A percentile compares a stretch with the other conserved stretches of the same genome.
phyloP scores from a whole-genome alignment of 768 basidiomycete genomes.

The Amanita thiersii region DNA sequence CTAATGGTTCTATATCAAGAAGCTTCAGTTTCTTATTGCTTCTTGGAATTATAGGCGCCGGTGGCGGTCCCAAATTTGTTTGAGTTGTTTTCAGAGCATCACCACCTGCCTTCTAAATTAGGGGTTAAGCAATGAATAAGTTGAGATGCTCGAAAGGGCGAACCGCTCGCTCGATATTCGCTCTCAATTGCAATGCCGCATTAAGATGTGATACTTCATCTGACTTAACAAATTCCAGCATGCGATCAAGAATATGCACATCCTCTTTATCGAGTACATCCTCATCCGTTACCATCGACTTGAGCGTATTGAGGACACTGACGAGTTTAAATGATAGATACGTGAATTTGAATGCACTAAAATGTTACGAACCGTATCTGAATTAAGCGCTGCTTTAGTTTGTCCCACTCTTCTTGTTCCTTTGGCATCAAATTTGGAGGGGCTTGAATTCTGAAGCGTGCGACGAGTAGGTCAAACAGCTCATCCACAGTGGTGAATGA shows the following conservation, averaged over 20 bases:
- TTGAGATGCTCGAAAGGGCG: constrained; percentile 21
- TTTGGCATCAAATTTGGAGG: constrained; percentile 54
- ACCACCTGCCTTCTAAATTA: constrained; percentile 39
- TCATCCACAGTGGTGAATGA: constrained; percentile 84
- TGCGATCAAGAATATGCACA: constrained; percentile 66
- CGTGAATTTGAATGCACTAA: too few relatives aligned
- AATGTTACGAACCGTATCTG: constrained; percentile 77
- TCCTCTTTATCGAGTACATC: constrained; percentile 85
- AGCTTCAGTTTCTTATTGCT: constrained; percentile 68
- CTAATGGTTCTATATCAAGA: constrained; percentile 79
- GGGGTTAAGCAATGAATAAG: constrained; percentile 4
- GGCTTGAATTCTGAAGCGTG: constrained; percentile 71
- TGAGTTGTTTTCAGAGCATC: constrained; percentile 51
- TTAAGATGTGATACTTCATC: constrained; percentile 56
- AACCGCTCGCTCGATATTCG: constrained; percentile 75
- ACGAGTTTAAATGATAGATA: constrained; percentile 7
- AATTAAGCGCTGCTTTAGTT: constrained; percentile 80
- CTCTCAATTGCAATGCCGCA: constrained; percentile 69
- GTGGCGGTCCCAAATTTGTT: constrained; percentile 52
- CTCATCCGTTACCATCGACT: constrained; percentile 80
- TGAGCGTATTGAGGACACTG: constrained; percentile 87
- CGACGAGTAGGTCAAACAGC: constrained; percentile 72
- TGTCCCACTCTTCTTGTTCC: constrained; percentile 74
- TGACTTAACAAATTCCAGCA: constrained; percentile 70
- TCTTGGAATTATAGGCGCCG: constrained; percentile 70